Conservation (phyloP, 1,139 yeast species). For the Pichia terricola region DNA sequence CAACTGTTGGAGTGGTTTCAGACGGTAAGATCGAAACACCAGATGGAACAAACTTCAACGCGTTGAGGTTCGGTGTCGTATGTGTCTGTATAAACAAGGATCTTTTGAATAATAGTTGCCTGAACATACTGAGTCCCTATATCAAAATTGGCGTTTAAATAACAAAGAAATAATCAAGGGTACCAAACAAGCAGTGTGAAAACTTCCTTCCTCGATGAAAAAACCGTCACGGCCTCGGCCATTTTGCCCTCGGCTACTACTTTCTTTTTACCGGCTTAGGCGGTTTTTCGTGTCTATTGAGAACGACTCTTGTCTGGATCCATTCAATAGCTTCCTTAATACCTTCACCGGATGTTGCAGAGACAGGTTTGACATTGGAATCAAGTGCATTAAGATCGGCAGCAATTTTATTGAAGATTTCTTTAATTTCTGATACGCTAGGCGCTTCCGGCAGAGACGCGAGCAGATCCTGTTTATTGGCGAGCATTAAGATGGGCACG, state of each 20-base stretch:
- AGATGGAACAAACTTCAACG: slow-evolving; percentile 79
- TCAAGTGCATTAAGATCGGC: slow-evolving; percentile 84
- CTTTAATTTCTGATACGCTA: slow-evolving; percentile 69
- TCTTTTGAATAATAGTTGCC: slow-evolving; percentile 1
- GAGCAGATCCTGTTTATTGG: slow-evolving; percentile 89
- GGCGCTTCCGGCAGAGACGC: slow-evolving; percentile 48
- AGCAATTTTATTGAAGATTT: slow-evolving; percentile 72
- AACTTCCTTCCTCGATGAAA: too few species aligned
- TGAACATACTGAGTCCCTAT: too few species aligned
- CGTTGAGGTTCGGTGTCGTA: slow-evolving; percentile 86
- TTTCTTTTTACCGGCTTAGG: slow-evolving; percentile 32
- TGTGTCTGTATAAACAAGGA: slow-evolving; percentile 41
- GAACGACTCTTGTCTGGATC: slow-evolving; percentile 65
- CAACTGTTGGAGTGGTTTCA: slow-evolving; percentile 34
- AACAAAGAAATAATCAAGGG: too few species aligned
- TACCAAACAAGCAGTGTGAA: too few species aligned
- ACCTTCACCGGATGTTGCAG: slow-evolving; percentile 83
- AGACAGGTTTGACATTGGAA: slow-evolving; percentile 78
- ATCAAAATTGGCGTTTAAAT: too few species aligned
- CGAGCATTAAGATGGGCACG: slow-evolving; percentile 86
- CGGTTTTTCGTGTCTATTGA: slow-evolving; percentile 67
- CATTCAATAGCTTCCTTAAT: slow-evolving; percentile 81
- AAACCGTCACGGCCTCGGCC: too few species aligned
- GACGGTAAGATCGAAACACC: slow-evolving; percentile 32
- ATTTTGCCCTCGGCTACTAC: too few species aligned